phyloP scores from a whole-genome alignment of 176 grass and related monocot species.

The Oryza meyeriana region DNA sequence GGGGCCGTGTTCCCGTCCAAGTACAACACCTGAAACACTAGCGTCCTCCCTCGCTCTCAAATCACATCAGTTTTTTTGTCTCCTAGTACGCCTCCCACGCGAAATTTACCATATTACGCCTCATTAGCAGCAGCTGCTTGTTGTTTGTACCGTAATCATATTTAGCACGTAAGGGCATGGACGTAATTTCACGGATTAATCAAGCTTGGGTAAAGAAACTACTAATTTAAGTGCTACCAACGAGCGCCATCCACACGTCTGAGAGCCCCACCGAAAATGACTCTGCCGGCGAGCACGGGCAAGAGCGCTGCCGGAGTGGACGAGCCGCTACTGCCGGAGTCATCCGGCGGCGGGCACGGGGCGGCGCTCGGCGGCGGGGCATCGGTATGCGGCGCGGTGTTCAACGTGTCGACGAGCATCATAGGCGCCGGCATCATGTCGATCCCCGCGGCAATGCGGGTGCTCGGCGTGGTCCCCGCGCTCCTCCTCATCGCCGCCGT shows the following conservation, averaged over 20 bases:
- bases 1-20: conserved; percentile 26
- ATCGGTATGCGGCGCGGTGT: conserved; percentile 70
- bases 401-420: conserved; percentile 90
- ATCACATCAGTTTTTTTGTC: not conserved
- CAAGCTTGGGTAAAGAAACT: not conserved
- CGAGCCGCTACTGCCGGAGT: conserved; percentile 58
- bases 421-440: conserved; percentile 98
- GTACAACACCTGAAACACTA: not conserved
- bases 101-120: conserved; percentile 23
- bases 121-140: too few species aligned
- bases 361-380: not conserved
- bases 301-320: not conserved
- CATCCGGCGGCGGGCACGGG: not conserved
- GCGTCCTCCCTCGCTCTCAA: not conserved
- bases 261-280: not conserved
- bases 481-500: conserved; percentile 44
- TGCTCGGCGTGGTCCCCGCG: conserved; percentile 70
- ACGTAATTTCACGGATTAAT: not conserved
- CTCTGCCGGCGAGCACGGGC: conserved; percentile 9
- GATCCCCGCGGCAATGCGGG: conserved; percentile 80
- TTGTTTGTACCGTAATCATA: not conserved
- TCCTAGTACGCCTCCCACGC: not conserved
- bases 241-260: conserved; percentile 32
- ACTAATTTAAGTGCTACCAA: not conserved
- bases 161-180: not conserved